Evolutionary conservation across 495 filamentous ascomycete genomes (phyloP).

Genomic region (Filosporella fistucella): DNA sequence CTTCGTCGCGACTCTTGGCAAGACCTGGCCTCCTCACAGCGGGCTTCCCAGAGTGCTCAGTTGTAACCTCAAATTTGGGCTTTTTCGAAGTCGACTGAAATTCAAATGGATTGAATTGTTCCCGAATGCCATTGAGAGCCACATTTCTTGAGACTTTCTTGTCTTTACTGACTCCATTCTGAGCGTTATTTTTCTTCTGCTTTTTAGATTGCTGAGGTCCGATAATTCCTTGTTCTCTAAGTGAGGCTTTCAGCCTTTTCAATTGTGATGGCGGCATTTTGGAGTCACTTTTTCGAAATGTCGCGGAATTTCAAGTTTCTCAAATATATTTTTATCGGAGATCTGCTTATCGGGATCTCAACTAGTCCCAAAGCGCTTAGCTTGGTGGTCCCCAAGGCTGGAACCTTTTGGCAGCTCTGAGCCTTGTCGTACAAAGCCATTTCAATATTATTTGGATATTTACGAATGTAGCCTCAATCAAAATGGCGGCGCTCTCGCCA

Average conservation of each 20-base stretch:
- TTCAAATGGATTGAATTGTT: constrained; percentile 97
- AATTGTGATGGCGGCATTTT: constrained; percentile 91
- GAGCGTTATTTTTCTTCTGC: constrained; percentile 69
- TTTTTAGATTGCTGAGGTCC: constrained; percentile 91
- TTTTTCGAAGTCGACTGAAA: constrained; percentile 65
- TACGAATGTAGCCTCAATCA: constrained; percentile 17
- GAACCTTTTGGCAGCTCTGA: no score
- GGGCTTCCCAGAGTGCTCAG: constrained; percentile 47
- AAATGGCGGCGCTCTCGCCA: constrained; percentile 24
- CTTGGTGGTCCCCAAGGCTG: neutral
- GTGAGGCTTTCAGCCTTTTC: constrained; percentile 87
- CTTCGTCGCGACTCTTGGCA: constrained; percentile 81
- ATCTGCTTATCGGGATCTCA: no score
- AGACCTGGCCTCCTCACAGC: constrained; percentile 69
- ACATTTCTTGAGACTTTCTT: constrained; percentile 67
- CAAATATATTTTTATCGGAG: no score
- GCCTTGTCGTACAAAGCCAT: no score
- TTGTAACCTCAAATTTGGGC: constrained; percentile 73
- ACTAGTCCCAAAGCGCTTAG: neutral
- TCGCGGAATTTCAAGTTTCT: no score
- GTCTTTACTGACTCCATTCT: constrained; percentile 52
- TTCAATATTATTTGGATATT: no score
- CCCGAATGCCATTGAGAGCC: constrained; percentile 78
- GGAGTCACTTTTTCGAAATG: neutral
- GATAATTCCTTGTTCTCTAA: constrained; percentile 80